A percentile compares a stretch with the other conserved stretches of the same genome.
phyloP scores from a whole-genome alignment of 78 protist genomes.

The Monocercomonoides exilis region DNA sequence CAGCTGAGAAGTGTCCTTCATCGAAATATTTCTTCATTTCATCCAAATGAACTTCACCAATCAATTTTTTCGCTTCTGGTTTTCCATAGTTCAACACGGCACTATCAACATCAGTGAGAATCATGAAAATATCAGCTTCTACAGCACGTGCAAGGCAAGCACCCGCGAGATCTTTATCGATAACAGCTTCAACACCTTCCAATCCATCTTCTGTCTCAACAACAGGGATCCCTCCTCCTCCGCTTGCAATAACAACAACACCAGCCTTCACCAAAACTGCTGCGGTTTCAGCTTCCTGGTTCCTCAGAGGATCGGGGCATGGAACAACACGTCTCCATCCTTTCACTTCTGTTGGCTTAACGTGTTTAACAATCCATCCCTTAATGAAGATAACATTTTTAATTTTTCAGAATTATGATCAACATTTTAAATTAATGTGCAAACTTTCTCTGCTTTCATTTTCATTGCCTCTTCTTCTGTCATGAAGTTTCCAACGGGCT shows the following conservation, averaged over 20 bases:
- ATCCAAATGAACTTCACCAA: not conserved
- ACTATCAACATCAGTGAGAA: slow-evolving; percentile 23
- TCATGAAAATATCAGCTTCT: slow-evolving; percentile 23
- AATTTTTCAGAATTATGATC: not conserved
- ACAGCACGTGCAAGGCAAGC: slow-evolving; percentile 14
- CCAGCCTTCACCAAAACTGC: not conserved
- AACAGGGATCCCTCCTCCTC: slow-evolving; percentile 34
- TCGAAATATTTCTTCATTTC: slow-evolving; percentile 14
- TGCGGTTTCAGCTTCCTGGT: slow-evolving; percentile 14
- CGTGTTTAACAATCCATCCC: slow-evolving; percentile 11
- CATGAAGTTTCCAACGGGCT: slow-evolving; percentile 13
- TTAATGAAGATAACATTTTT: too few species aligned
- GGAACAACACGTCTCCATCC: slow-evolving; percentile 18
- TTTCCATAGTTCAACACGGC: slow-evolving; percentile 23
- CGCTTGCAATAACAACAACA: slow-evolving; percentile 2
- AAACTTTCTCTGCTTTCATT: not conserved
- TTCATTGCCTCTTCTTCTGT: not conserved
- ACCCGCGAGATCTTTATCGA: slow-evolving; percentile 33
- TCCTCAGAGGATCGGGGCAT: slow-evolving; percentile 27
- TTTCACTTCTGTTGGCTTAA: slow-evolving; percentile 3
- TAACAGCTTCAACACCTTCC: slow-evolving; percentile 32
- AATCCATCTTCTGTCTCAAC: not conserved
- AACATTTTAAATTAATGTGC: not conserved
- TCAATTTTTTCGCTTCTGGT: not conserved
- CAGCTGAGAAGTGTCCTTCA: slow-evolving; percentile 24